Evolutionary conservation across 2,329 filamentous ascomycete genomes (phyloP), one percentile per base, ranked within the genome.

Genomic region (Cytospora paraplurivora): DNA sequence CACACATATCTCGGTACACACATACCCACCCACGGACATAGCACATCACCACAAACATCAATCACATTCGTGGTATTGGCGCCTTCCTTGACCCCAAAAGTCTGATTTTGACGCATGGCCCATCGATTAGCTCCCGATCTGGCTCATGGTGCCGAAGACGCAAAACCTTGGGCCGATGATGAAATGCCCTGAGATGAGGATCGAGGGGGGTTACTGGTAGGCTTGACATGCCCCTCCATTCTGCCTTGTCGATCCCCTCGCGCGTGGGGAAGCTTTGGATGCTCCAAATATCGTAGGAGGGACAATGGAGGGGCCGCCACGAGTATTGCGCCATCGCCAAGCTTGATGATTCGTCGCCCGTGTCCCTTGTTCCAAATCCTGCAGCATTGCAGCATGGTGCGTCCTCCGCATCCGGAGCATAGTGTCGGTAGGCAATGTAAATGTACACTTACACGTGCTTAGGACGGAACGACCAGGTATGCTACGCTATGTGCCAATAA

Each of bases 311-410:
- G 64, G 56, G 64, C 57, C 21, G 38, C 53, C 34, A 44, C 49
- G 54, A 15, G 52, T n/a, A 66, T 66, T 54, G 44, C 61, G 61
- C 64, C 64, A 66, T 61, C 64, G 51, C 12, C 38, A 35, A 64
- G 62, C 64, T 64, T 57, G 12, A 41, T 66, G 57, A 66, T 66
- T 66, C 44, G 64, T 37, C 53, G 11, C 12, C 11, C 27, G 11
- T 15, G n/a, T 13, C 27, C 15, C 17, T 13, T 21, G 44, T 34
- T 19, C n/a, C n/a, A 12, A 15, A 33, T 19, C 44, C 27, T 57
- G 54, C 55, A 49, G 27, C 34, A 19, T 33, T 57, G 54, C 55
- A 49, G 27, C 34, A 19, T 33, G 21, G 13, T 41, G 13, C 44
- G 13, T 32, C 33, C 57, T 60, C 57, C 57, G 57, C 49, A 49